Conservation (phyloP, 2,329 filamentous ascomycete genomes). For the Cladophialophora psammophila region DNA sequence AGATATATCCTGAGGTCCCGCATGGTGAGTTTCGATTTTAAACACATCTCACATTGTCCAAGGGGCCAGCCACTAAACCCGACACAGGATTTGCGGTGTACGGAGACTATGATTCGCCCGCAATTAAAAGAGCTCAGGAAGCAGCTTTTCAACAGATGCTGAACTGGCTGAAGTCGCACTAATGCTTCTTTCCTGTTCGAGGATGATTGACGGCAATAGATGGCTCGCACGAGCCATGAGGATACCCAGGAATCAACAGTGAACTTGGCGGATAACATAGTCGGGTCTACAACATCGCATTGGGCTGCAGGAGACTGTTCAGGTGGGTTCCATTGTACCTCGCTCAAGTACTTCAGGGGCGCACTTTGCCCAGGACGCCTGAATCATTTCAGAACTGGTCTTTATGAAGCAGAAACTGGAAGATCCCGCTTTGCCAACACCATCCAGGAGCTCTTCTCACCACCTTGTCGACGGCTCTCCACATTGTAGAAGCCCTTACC, state of each 20-base stretch:
- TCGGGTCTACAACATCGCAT: background rate
- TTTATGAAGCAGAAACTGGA: conserved; percentile 22
- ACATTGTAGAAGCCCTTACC: conserved; percentile 13
- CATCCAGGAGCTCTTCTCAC: background rate
- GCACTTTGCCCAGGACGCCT: background rate
- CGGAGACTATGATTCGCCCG: conserved; percentile 40
- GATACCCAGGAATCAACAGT: conserved; percentile 2
- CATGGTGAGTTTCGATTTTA: conserved; percentile 35
- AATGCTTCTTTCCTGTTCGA: conserved; percentile 6
- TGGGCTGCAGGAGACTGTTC: background rate
- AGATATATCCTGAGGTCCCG: conserved; percentile 39
- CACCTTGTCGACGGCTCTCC: conserved; percentile 5
- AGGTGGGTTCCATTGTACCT: conserved; percentile 7
- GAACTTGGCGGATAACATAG: background rate
- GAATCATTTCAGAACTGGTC: conserved; percentile 2
- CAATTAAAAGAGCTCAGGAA: conserved; percentile 37
- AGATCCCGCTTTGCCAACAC: conserved; percentile 5
- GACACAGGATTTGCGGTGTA: conserved; percentile 40
- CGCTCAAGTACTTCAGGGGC: conserved; percentile 1
- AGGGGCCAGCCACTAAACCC: background rate
- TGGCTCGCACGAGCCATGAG: background rate
- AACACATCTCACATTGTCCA: background rate
- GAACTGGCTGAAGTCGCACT: conserved; percentile 38
- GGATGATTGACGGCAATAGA: background rate
- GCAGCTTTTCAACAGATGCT: conserved; percentile 41